Percentiles rank a stretch among this genome's conserved stretches.
Evolutionary conservation across 768 basidiomycete genomes (phyloP).

Genomic region (Collybia mongolica): DNA sequence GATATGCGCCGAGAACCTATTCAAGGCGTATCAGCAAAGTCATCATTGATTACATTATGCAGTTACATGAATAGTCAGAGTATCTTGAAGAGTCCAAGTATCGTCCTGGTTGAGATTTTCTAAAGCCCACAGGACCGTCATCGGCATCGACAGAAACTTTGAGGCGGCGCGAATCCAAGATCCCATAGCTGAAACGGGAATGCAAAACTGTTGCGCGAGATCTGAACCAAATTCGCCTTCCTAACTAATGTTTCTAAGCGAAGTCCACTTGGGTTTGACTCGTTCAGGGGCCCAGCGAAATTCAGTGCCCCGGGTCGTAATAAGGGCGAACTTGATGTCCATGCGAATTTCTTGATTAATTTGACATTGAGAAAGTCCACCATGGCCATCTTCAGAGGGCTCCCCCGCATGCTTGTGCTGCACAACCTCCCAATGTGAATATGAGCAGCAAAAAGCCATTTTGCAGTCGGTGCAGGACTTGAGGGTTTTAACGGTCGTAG

Average conservation of each 20-base stretch:
- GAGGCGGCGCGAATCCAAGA: not conserved
- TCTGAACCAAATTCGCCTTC: not conserved
- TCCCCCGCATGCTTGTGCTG: constrained; percentile 14
- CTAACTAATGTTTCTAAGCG: not conserved
- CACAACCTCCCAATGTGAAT: constrained; percentile 21
- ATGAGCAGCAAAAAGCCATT: constrained; percentile 27
- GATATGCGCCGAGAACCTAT: not conserved
- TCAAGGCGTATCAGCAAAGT: not conserved
- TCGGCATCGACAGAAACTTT: not conserved
- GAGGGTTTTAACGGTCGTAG: constrained; percentile 2
- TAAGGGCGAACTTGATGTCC: constrained; percentile 16
- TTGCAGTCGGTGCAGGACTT: constrained; percentile 24
- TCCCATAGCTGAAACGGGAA: not conserved
- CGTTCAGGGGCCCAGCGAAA: constrained; percentile 3
- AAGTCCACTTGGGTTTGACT: not conserved
- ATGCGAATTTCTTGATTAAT: constrained; percentile 22
- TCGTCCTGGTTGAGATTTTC: constrained; percentile 3
- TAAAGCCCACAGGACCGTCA: not conserved
- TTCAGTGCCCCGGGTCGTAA: constrained; percentile 10
- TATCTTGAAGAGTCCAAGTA: not conserved
- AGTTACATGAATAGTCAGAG: not conserved
- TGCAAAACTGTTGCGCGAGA: not conserved
- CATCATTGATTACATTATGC: not conserved
- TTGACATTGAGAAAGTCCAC: constrained; percentile 25
- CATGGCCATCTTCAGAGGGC: constrained; percentile 19